Evolutionary conservation across 805 yeast genomes (phyloP), one percentile per base, ranked within the genome.

Genomic region (Starmera amethionina): DNA sequence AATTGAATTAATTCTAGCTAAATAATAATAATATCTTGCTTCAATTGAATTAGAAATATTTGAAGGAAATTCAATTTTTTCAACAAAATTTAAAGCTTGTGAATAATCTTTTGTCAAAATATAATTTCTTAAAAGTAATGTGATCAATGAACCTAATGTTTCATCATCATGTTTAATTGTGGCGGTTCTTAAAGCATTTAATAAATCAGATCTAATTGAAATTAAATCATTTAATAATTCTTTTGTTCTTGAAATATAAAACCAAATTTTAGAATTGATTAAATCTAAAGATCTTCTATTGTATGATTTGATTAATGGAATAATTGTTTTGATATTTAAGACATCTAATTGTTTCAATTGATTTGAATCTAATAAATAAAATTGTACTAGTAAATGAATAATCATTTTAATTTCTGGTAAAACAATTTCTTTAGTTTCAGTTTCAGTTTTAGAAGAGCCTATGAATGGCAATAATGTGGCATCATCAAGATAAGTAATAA

Each of bases 101-200:
- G 79, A 76, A 38, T 89, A 77, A 52, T 88, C 95, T 59, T 90
- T 89, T 14, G 79, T 65, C 38, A 78, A 63, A 48, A 89, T 65
- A 56, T 83, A 89, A 57, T 79, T 79, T 63, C 97, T 81, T 56
- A 93, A 68, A 46, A 90, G 71, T 48, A 88, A 68, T n/a, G 95
- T 87, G 41, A 87, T 82, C 40, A 89, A 68, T 48, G 86, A 77
- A 5, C 96, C 96, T 43, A 83, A 83, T 1, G 96, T 87, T 63
- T 93, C 98, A 42, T 74, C 73, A 59, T 93, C 97, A 56, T 90
- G 96, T 52, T 96, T 81, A 49, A 93, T 72, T 15, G 95, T 79
- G 4, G 97, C 88, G 5, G 93, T 82, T 63, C 96, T 79, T 52
- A 93, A 70, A 10, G 83, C 86, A 18, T 70, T 64, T 59, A 87